Base-by-base conservation (phyloP, 805 yeast genomes). In the Wickerhamomyces bovis region DNA sequence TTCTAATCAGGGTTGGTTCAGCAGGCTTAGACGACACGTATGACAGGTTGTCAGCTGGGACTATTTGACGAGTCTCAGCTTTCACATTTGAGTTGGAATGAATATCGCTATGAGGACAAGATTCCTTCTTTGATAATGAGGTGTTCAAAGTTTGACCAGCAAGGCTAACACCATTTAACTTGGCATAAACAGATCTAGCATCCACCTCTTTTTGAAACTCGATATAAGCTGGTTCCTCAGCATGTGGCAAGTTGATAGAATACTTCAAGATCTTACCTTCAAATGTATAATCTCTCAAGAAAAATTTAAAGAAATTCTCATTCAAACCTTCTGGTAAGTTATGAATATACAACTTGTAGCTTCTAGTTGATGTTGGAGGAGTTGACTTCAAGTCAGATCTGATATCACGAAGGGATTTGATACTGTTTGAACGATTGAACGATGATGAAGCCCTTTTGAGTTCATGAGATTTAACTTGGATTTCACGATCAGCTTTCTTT, bases 231-330 rank as follows among this genome's bases (percentile, higher is more conserved):
- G 44, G 18, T n/a, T 45, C 48, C 7, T 44, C 41, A 25, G 47
- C 43, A 10, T 45, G 46, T 3, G 45, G 36, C 6, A 49, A 40
- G 15, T 45, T 49, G 22, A 57, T 51, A 15, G 45, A 51, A 41
- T 45, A 58, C 30, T 50, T 57, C 35, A 56, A 33, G 13, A 58
- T 52, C 3, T 43, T 41, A 2, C 63, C 62, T 33, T 51, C 44
- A 22, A 58, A 50, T 2, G 46, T 45, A 40, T 60, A 59, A 16
- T 44, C 49, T 46, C 52, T 54, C 44, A 60, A 50, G 26, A 60
- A 55, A 35, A 56, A 42, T 44, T 59, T 57, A 50, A 60, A 60
- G 36, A 60, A 60, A 25, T 57, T 54, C 40, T 59, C 64, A 44
- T 54, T 57, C 9, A 58, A 48, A 4, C 51, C 47, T n/a, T 52